Conservation (phyloP, 2,329 filamentous ascomycete species). For the Diaporthe sp. region DNA sequence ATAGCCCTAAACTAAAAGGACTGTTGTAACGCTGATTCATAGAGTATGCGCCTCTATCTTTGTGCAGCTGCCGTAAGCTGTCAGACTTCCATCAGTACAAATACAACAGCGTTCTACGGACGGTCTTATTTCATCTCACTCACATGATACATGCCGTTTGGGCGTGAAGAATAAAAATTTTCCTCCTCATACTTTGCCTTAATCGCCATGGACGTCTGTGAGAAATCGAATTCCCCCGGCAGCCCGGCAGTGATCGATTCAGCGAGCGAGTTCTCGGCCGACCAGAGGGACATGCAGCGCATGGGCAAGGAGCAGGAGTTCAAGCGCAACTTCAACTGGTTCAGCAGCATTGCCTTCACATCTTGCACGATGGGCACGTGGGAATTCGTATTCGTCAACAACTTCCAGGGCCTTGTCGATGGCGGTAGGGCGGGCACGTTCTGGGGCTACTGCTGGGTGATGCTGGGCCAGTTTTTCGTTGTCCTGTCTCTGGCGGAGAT, state of each 20-base stretch:
- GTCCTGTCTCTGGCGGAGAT: conserved; percentile 29
- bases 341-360: conserved; percentile 18
- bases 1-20: background rate
- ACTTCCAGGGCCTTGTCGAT: conserved; percentile 20
- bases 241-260: conserved; percentile 10
- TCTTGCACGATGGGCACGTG: conserved; percentile 21
- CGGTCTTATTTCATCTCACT: background rate
- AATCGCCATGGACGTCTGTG: background rate
- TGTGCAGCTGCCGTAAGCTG: conserved; percentile 3
- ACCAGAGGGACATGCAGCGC: conserved; percentile 24
- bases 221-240: background rate
- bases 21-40: conserved; percentile 24
- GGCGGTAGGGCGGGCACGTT: conserved; percentile 22
- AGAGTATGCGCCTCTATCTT: background rate
- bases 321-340: conserved; percentile 28
- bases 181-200: background rate
- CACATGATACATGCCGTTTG: no score
- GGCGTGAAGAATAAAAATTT: background rate
- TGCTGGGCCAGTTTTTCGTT: conserved; percentile 22
- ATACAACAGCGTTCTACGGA: background rate
- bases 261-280: conserved; percentile 3
- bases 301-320: conserved; percentile 30
- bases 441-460: conserved; percentile 28
- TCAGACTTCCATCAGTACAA: background rate
- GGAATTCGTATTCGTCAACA: conserved; percentile 22